These are phyloP conservation scores for Phytophthora sansomeana DNA, from an alignment of 352 stramenopile species.

Conservation along the genomic window DNA sequence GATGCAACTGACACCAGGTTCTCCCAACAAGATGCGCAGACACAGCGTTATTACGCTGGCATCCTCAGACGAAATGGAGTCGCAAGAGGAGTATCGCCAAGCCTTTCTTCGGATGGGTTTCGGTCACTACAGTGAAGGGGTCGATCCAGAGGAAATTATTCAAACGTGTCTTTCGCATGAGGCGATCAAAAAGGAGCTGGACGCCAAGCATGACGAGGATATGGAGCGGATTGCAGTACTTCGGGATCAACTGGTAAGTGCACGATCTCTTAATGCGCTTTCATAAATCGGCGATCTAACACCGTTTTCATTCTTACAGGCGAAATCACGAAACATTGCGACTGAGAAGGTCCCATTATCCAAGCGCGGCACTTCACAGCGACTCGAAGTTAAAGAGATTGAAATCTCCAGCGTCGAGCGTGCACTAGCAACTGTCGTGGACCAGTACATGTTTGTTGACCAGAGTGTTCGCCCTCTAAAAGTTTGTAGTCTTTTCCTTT, in stretches of 20 bases:
- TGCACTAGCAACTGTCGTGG: conserved; percentile 68
- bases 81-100: conserved; percentile 51
- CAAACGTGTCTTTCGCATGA: conserved; percentile 71
- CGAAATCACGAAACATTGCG: conserved; percentile 55
- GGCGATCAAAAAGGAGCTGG: conserved; percentile 72
- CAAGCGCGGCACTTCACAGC: conserved; percentile 69
- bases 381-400: conserved; percentile 74
- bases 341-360: conserved; percentile 66
- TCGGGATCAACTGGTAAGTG: conserved; percentile 69
- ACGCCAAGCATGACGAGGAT: conserved; percentile 68
- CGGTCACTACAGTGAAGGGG: conserved; percentile 52
- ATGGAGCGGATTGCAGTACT: conserved; percentile 60
- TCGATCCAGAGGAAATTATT: conserved; percentile 79
- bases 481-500: conserved; percentile 34
- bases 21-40: conserved; percentile 16
- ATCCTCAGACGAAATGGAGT: conserved; percentile 31
- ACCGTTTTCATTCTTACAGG: conserved; percentile 26
- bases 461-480: conserved; percentile 82
- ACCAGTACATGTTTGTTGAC: conserved; percentile 88
- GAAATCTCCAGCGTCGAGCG: conserved; percentile 72
- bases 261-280: not conserved
- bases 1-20: conserved; percentile 10
- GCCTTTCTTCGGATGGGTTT: conserved; percentile 81
- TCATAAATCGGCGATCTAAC: not conserved
- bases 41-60: conserved; percentile 6